phyloP scores from a whole-genome alignment of 2,329 filamentous ascomycete genomes.

The Pseudogymnoascus sp. region DNA sequence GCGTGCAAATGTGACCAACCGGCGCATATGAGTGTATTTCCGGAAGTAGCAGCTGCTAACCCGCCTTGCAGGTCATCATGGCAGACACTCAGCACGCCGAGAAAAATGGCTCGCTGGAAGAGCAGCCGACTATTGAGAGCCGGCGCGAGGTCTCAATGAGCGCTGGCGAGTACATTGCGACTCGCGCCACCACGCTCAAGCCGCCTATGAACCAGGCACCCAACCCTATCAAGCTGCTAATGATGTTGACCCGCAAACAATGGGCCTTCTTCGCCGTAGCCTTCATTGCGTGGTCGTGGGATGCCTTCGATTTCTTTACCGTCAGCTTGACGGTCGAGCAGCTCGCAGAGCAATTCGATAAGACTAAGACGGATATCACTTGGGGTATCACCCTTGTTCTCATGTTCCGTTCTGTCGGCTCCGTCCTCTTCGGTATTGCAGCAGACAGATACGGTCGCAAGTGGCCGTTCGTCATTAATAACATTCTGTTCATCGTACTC shows the following conservation, averaged over 20 bases:
- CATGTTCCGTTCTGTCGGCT: slow-evolving; percentile 67
- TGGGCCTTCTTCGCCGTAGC: slow-evolving; percentile 75
- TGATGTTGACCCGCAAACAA: slow-evolving; percentile 55
- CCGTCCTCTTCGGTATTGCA: slow-evolving; percentile 67
- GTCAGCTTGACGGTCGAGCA: slow-evolving; percentile 73
- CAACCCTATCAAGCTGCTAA: slow-evolving; percentile 66
- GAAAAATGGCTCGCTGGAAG: neutral
- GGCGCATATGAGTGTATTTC: neutral
- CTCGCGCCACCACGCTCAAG: slow-evolving; percentile 50
- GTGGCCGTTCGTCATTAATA: slow-evolving; percentile 73
- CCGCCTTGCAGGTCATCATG: neutral
- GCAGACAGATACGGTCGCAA: slow-evolving; percentile 77
- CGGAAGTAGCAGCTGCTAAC: neutral
- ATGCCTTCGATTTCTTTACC: slow-evolving; percentile 80
- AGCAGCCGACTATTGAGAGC: neutral
- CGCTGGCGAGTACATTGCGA: slow-evolving; percentile 39
- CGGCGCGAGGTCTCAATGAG: slow-evolving; percentile 14
- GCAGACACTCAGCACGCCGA: neutral
- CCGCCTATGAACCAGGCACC: slow-evolving; percentile 56
- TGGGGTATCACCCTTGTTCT: slow-evolving; percentile 72
- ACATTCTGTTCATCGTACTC: slow-evolving; percentile 63
- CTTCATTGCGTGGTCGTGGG: slow-evolving; percentile 70
- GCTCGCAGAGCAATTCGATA: slow-evolving; percentile 52
- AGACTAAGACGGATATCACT: slow-evolving; percentile 60
- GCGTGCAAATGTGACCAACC: neutral